Percentiles rank a stretch among this genome's conserved stretches.
Evolutionary conservation across 2,329 filamentous ascomycete genomes (phyloP).

Genomic region (Cytospora piceae): DNA sequence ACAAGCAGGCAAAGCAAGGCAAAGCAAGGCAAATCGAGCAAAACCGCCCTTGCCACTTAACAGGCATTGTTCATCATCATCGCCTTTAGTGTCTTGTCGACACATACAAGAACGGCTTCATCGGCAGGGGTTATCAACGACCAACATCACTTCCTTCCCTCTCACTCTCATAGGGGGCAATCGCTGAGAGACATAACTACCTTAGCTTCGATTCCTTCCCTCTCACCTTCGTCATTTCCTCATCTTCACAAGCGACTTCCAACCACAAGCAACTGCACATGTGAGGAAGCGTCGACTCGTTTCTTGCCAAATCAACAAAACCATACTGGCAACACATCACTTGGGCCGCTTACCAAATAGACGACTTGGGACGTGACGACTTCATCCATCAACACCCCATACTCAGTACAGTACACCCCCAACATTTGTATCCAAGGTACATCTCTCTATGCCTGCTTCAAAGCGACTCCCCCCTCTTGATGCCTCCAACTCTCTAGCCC

Average conservation of each 20-base stretch:
- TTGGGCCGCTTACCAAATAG: neutral
- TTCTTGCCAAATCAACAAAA: neutral
- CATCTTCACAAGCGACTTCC: neutral
- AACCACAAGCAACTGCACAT: neutral
- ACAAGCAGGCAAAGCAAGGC: neutral
- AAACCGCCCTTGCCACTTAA: neutral
- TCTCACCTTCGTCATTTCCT: neutral
- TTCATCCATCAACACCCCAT: neutral
- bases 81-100: neutral
- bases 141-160: neutral
- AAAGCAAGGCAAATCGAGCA: neutral
- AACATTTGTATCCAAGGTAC: conserved; percentile 2
- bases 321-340: neutral
- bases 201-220: neutral
- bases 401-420: neutral
- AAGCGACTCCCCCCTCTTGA: neutral
- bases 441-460: neutral
- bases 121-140: neutral
- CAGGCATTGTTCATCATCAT: neutral
- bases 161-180: neutral
- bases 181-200: neutral
- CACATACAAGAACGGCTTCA: neutral
- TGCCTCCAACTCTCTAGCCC: neutral
- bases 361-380: neutral
- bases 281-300: neutral